Conservation (phyloP, 805 yeast genomes). For the Yarrowia alimentaria region DNA sequence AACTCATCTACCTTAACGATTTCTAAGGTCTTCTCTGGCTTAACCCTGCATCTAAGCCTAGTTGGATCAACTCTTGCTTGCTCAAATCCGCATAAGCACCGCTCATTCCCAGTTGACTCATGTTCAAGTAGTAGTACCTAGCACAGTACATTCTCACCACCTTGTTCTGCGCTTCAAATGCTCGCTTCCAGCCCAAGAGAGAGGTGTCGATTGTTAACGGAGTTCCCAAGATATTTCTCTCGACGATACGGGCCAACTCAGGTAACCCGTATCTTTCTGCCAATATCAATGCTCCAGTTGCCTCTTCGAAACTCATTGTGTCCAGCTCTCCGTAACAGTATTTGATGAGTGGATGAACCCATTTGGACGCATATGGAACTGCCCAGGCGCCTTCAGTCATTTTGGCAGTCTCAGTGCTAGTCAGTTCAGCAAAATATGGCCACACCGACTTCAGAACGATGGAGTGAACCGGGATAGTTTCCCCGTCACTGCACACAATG, state of each 20-base stretch:
- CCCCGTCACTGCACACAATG: constrained; percentile 25
- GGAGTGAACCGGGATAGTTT: constrained; percentile 3
- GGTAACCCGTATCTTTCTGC: constrained; percentile 7
- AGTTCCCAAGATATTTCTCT: constrained; percentile 4
- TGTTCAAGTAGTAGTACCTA: not conserved
- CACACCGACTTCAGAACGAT: constrained; percentile 11
- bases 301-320: constrained; percentile 11
- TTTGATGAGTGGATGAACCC: constrained; percentile 9
- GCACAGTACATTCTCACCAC: constrained; percentile 12
- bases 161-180: constrained; percentile 1
- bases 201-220: constrained; percentile 12
- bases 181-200: constrained; percentile 7
- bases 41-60: constrained; percentile 14
- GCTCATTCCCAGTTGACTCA: constrained; percentile 7
- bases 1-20: too few species aligned
- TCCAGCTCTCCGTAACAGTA: constrained; percentile 19
- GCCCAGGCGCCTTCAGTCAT: constrained; percentile 19
- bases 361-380: not conserved
- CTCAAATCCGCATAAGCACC: not conserved
- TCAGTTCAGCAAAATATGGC: constrained; percentile 13
- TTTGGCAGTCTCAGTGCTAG: constrained; percentile 10
- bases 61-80: constrained; percentile 3
- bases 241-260: constrained; percentile 1
- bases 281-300: not conserved
- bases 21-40: too few species aligned